Evolutionary conservation across 1,284 basidiomycete genomes (phyloP), one percentile per base, ranked within the genome.

Genomic region (Microbotryum saponariae): DNA sequence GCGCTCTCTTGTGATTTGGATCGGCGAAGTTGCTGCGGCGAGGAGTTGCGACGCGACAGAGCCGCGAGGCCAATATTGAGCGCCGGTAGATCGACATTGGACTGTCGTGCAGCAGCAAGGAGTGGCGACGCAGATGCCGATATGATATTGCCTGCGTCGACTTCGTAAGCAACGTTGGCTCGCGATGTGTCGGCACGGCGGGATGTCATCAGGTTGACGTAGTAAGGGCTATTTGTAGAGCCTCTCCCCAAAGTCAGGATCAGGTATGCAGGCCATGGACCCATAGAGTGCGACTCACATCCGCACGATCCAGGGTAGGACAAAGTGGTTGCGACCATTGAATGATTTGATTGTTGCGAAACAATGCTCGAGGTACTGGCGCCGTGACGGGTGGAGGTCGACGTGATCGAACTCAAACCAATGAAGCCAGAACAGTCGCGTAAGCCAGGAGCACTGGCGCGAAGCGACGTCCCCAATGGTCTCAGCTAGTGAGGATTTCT

Each of bases 351-450:
- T 73, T 10, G 87, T 88, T 42, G 86, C 86, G 76, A 89, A 89
- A 67, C 83, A 84, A 77, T 89, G 87, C 74, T 90, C 88, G 55
- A 90, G 79, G 74, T 89, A 89, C 64, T 86, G 83, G 2, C 68
- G 62, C 3, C 77, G 76, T 27, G 85, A 84, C 2, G 84, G 83
- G 50, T 85, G 84, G 1, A 90, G 73, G 62, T 84, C 80, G 58
- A 88, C 84, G 73, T 88, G 85, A 74, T 90, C 88, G 59, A 88
- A 81, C 66, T 86, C 84, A 74, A 89, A 89, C 72, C 85, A 86
- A 53, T 84, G 84, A 68, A 85, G 83, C 86, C 86, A 90, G 78
- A 90, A 90, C 84, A 85, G 85, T 14, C 87, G 81, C 47, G 82
- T 82, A 60, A 87, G 76, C 85, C 85, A 88, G 9, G 82, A 82